A percentile compares a stretch with the other conserved stretches of the same genome.
These are phyloP conservation scores for Yamadazyma diospyri DNA, from an alignment of 1,139 yeast species.

Conservation along the genomic window DNA sequence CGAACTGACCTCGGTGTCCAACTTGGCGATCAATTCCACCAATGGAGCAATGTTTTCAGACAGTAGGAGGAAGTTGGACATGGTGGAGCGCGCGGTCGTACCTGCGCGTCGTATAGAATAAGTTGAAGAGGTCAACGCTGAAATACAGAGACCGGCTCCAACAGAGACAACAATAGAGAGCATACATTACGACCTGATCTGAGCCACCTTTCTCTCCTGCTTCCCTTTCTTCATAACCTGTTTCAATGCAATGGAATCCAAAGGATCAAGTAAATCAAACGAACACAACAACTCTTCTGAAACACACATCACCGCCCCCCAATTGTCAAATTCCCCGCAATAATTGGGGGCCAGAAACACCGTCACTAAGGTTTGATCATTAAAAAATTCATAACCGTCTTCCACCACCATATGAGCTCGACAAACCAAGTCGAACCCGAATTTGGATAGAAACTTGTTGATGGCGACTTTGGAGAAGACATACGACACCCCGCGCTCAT, in stretches of 20 bases:
- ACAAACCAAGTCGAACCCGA: constrained; percentile 91
- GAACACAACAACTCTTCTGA: constrained; percentile 88
- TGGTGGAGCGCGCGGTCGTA: background rate
- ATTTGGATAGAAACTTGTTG: constrained; percentile 80
- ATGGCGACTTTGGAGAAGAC: constrained; percentile 92
- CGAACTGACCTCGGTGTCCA: constrained; percentile 21
- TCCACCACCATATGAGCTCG: constrained; percentile 99
- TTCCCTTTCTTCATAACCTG: constrained; percentile 89
- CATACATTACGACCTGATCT: constrained; percentile 1
- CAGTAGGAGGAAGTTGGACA: constrained; percentile 24
- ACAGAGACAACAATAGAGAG: too few relatives aligned
- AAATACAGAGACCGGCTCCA: too few relatives aligned
- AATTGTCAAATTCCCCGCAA: constrained; percentile 97
- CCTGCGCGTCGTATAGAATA: too few relatives aligned
- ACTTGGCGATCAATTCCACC: constrained; percentile 19
- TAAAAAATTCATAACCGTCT: constrained; percentile 96
- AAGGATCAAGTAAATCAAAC: constrained; percentile 88
- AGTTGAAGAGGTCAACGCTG: too few relatives aligned
- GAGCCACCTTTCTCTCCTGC: constrained; percentile 68
- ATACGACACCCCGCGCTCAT: constrained; percentile 96
- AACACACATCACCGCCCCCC: constrained; percentile 99
- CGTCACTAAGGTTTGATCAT: constrained; percentile 88
- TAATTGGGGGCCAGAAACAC: constrained; percentile 96
- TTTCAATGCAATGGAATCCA: constrained; percentile 88
- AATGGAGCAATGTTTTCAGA: constrained; percentile 39